Percentiles rank a stretch among this genome's conserved stretches.
These are phyloP conservation scores for Rhizopogon sp. DNA, from an alignment of 768 basidiomycete species.

Conservation along the genomic window DNA sequence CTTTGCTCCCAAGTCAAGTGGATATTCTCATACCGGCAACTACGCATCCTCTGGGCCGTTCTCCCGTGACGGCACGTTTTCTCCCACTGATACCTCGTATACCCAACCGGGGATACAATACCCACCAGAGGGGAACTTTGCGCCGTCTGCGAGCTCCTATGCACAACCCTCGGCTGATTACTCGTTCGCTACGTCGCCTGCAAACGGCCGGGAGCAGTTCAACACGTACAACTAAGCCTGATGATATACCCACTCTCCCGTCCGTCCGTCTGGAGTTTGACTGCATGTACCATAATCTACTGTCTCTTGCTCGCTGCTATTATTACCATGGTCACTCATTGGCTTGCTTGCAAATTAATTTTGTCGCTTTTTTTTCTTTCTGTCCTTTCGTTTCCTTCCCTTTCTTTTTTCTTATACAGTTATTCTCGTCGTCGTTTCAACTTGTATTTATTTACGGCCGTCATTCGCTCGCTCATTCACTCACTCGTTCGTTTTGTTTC, in stretches of 20 bases:
- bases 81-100: neutral
- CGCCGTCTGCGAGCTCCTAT: slow-evolving; percentile 9
- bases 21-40: slow-evolving; percentile 8
- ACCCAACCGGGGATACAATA: slow-evolving; percentile 14
- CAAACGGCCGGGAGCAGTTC: slow-evolving; percentile 17
- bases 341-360: slow-evolving; percentile 3
- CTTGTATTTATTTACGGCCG: neutral
- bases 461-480: neutral
- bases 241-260: neutral
- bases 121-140: slow-evolving; percentile 12
- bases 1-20: neutral
- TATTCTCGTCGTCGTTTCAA: neutral
- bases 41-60: slow-evolving; percentile 15
- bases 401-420: neutral
- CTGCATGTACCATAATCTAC: slow-evolving; percentile 2
- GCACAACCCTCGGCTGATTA: slow-evolving; percentile 15
- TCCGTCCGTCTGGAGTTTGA: neutral
- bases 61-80: neutral
- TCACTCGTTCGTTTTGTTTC: slow-evolving; percentile 2
- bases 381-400: neutral
- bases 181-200: slow-evolving; percentile 10
- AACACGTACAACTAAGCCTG: slow-evolving; percentile 5
- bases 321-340: neutral
- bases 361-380: slow-evolving; percentile 4
- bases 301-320: neutral